A percentile compares a stretch with the other conserved stretches of the same genome.
Conservation (phyloP, 1,284 basidiomycete species). For the Salmacisia buchloeana region DNA sequence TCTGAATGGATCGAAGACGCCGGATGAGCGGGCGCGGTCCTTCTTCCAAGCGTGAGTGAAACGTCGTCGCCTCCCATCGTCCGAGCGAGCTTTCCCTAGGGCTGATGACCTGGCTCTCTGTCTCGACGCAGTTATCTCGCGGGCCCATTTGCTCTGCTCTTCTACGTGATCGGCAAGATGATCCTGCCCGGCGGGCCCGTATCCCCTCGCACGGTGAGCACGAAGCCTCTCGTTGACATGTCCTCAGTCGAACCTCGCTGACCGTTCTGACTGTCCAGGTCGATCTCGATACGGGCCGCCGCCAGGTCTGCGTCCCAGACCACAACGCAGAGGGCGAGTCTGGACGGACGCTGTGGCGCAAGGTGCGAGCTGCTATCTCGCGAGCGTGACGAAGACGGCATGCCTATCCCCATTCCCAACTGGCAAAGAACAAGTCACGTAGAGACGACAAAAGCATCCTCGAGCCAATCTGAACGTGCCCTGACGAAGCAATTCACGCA, state of each 20-base stretch:
- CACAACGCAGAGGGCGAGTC: background rate
- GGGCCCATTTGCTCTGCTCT: background rate
- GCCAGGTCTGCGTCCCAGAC: constrained; percentile 15
- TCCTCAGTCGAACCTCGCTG: constrained; percentile 10
- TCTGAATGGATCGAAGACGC: background rate
- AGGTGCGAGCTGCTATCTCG: background rate
- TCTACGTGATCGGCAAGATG: background rate
- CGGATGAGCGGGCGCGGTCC: background rate
- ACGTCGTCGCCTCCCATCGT: constrained; percentile 18
- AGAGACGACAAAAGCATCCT: too few relatives aligned
- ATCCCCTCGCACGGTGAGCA: background rate
- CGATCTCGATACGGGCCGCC: constrained; percentile 21
- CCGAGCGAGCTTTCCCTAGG: background rate
- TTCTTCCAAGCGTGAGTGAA: constrained; percentile 7
- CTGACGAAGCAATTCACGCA: too few relatives aligned
- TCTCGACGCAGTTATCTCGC: background rate
- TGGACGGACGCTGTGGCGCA: background rate
- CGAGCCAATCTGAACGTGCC: too few relatives aligned
- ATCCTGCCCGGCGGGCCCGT: too few relatives aligned
- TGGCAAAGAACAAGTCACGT: too few relatives aligned
- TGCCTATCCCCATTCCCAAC: too few relatives aligned
- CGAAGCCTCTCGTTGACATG: background rate
- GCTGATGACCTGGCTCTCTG: background rate
- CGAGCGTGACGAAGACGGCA: background rate
- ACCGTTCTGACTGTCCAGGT: constrained; percentile 21